A percentile compares a stretch with the other conserved stretches of the same genome.
Evolutionary conservation across 2,329 filamentous ascomycete genomes (phyloP).

Genomic region (Sclerotinia sclerotiorum): DNA sequence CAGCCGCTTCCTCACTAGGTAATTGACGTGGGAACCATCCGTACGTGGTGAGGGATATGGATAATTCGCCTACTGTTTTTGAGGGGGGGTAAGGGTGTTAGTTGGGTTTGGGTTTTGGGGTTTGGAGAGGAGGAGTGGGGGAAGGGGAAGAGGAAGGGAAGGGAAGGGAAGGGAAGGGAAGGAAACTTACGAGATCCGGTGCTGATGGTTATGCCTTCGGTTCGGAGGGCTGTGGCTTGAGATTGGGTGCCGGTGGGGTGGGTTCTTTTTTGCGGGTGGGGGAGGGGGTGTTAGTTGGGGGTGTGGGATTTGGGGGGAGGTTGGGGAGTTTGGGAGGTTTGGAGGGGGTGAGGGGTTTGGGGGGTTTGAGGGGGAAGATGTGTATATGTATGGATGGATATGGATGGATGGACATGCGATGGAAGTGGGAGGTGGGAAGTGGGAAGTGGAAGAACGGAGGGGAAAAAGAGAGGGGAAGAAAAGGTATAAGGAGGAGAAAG

Average conservation of each 20-base stretch:
- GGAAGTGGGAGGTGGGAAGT: too few relatives aligned
- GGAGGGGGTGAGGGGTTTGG: too few relatives aligned
- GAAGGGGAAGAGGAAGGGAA: background rate
- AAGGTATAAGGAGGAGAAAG: background rate
- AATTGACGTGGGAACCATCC: slow-evolving; percentile 47
- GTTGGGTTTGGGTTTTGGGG: background rate
- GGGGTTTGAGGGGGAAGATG: too few relatives aligned
- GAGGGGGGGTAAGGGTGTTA: background rate
- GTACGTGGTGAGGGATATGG: slow-evolving; percentile 41
- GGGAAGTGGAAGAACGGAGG: background rate
- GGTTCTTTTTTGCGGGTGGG: slow-evolving; percentile 29
- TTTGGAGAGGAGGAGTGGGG: too few relatives aligned
- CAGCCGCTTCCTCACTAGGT: slow-evolving; percentile 35
- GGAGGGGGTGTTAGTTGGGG: background rate
- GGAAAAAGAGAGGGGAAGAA: background rate
- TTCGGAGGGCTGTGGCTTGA: slow-evolving; percentile 41
- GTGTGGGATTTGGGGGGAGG: too few relatives aligned
- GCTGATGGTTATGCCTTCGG: slow-evolving; percentile 42
- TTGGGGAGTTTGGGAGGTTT: too few relatives aligned
- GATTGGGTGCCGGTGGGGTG: slow-evolving; percentile 40
- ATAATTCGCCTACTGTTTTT: slow-evolving; percentile 38
- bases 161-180: background rate
- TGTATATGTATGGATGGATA: too few relatives aligned
- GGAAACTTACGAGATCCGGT: slow-evolving; percentile 28
- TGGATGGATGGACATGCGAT: too few relatives aligned